phyloP scores from a whole-genome alignment of 2,329 filamentous ascomycete genomes.

The Neurospora sp. region DNA sequence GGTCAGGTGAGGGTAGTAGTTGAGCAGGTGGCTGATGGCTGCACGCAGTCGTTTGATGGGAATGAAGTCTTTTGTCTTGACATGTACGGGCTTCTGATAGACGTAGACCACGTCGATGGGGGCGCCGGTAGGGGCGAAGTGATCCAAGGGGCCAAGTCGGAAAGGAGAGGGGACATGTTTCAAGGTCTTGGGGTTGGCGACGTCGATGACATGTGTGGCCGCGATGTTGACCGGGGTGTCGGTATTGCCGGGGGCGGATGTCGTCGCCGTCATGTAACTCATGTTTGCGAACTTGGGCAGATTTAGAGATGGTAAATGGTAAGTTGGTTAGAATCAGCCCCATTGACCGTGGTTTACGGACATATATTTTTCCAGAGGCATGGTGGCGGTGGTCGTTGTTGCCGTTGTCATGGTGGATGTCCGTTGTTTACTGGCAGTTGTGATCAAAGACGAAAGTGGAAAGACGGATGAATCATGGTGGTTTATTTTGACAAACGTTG shows the following conservation, averaged over 20 bases:
- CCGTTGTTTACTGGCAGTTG: background rate
- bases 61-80: background rate
- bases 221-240: background rate
- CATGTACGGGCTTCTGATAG: background rate
- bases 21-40: background rate
- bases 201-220: background rate
- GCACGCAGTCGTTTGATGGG: background rate
- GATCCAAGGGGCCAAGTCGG: background rate
- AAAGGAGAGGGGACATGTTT: background rate
- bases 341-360: background rate
- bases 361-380: too few relatives aligned
- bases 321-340: background rate
- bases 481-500: background rate
- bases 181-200: background rate
- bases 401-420: background rate
- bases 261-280: background rate
- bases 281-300: background rate
- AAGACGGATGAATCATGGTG: background rate
- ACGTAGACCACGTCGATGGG: background rate
- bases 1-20: background rate
- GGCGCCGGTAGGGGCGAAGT: background rate
- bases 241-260: background rate
- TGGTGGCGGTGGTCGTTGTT: background rate
- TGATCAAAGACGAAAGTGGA: background rate
- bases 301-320: background rate